phyloP scores from a whole-genome alignment of 352 stramenopile genomes.

The Saprolegnia diclina region DNA sequence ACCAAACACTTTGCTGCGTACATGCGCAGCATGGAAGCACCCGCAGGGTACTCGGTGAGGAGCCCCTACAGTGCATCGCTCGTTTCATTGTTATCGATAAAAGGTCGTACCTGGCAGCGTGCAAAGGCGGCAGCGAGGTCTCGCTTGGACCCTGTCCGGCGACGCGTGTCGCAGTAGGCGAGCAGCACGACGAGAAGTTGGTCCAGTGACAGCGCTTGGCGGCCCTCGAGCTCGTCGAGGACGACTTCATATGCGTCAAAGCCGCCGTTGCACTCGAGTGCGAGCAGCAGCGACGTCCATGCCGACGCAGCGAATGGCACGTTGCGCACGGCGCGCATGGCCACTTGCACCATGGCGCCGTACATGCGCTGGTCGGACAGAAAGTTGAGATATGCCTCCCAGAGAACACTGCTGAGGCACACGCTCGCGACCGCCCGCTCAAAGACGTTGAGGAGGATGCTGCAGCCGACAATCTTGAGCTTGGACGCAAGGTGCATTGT shows the following conservation, averaged over 20 bases:
- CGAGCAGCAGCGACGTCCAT: slow-evolving; percentile 12
- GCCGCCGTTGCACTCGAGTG: slow-evolving; percentile 1
- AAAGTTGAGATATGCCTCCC: slow-evolving; percentile 11
- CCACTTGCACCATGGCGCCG: not conserved
- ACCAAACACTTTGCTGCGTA: slow-evolving; percentile 10
- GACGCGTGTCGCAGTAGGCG: slow-evolving; percentile 11
- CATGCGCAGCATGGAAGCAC: slow-evolving; percentile 1
- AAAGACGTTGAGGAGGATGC: slow-evolving; percentile 9
- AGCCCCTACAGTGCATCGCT: not conserved
- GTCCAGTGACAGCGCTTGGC: not conserved
- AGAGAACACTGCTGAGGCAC: slow-evolving; percentile 7
- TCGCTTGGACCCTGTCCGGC: not conserved
- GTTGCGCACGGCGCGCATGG: slow-evolving; percentile 9
- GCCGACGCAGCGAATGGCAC: slow-evolving; percentile 1
- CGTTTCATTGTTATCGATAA: no score
- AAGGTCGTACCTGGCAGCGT: not conserved
- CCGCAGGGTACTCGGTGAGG: not conserved
- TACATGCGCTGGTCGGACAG: slow-evolving; percentile 1
- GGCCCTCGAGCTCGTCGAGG: not conserved
- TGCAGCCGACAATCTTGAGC: slow-evolving; percentile 6
- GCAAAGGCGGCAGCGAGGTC: not conserved
- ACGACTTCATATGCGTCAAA: not conserved
- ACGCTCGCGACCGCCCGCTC: slow-evolving; percentile 11
- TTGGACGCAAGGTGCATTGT: not conserved
- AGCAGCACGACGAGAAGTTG: slow-evolving; percentile 10